These are phyloP conservation scores for Bromus sterilis DNA, from an alignment of 176 grass and related monocot species.

Conservation along the genomic window DNA sequence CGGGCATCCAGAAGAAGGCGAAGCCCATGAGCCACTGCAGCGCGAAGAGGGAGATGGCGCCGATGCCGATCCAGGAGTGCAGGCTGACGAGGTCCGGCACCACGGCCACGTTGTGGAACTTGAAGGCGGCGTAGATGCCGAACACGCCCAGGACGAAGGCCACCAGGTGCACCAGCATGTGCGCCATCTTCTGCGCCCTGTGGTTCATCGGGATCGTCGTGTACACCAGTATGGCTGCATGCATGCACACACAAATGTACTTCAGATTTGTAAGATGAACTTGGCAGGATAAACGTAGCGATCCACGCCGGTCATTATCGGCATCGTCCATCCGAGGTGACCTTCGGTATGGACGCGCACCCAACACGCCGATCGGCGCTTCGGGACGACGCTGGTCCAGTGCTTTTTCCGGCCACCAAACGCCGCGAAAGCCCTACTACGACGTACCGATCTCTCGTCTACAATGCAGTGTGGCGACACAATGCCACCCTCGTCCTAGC, in stretches of 20 bases:
- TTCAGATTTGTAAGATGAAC: too few species aligned
- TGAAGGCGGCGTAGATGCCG: slow-evolving; percentile 89
- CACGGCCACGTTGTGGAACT: slow-evolving; percentile 55
- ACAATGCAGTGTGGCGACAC: background rate
- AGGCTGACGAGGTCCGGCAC: slow-evolving; percentile 49
- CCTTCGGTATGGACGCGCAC: slow-evolving; percentile 11
- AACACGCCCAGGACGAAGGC: slow-evolving; percentile 70
- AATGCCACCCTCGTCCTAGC: background rate
- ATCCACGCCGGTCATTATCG: slow-evolving; percentile 7
- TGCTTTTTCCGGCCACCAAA: slow-evolving; percentile 36
- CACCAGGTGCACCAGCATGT: slow-evolving; percentile 77
- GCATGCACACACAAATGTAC: too few species aligned
- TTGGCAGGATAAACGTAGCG: slow-evolving; percentile 51
- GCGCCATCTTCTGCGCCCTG: slow-evolving; percentile 45
- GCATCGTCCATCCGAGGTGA: background rate
- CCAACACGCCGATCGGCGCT: slow-evolving; percentile 17
- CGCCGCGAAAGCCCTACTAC: background rate
- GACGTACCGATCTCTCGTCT: background rate
- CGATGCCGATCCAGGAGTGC: slow-evolving; percentile 88
- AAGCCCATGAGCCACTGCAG: slow-evolving; percentile 95
- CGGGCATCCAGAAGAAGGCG: slow-evolving; percentile 56
- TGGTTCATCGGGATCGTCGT: slow-evolving; percentile 38
- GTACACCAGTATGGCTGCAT: slow-evolving; percentile 86
- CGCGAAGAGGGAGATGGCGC: slow-evolving; percentile 66
- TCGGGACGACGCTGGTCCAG: background rate